Percentiles rank a stretch among this genome's conserved stretches.
These are phyloP conservation scores for Neofusicoccum laricinum DNA, from an alignment of 2,329 filamentous ascomycete species.

Conservation along the genomic window DNA sequence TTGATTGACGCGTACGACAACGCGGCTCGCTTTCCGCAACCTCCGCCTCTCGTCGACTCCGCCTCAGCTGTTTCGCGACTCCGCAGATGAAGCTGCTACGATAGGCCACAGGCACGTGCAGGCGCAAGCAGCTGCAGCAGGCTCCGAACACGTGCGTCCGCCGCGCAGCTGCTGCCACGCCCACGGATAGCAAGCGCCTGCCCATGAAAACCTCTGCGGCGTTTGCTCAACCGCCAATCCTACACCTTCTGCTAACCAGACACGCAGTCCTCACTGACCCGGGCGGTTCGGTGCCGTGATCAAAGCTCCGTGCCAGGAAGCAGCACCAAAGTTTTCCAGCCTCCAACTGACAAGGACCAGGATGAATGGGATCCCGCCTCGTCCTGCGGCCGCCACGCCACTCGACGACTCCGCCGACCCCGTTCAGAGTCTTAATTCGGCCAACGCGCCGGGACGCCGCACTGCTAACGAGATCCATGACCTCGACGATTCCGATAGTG, in stretches of 20 bases:
- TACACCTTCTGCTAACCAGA: not conserved
- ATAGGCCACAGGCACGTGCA: not conserved
- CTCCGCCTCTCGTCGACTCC: not conserved
- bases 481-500: constrained; percentile 26
- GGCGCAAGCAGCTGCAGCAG: not conserved
- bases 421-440: too few species aligned
- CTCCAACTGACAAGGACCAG: too few species aligned
- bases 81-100: not conserved
- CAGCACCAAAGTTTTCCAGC: not conserved
- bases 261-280: not conserved
- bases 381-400: too few species aligned
- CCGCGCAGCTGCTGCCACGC: not conserved
- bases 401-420: too few species aligned
- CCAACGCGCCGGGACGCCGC: not conserved
- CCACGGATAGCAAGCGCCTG: not conserved
- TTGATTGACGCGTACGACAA: not conserved
- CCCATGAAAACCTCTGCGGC: not conserved
- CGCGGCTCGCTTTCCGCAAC: too few species aligned
- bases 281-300: not conserved
- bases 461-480: not conserved
- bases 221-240: not conserved
- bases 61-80: not conserved
- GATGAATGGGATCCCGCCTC: too few species aligned
- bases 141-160: not conserved
- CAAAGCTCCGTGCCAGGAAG: too few species aligned